Base-by-base conservation (phyloP, 306 rosid genomes). In the Hippophae gyantsensis region DNA sequence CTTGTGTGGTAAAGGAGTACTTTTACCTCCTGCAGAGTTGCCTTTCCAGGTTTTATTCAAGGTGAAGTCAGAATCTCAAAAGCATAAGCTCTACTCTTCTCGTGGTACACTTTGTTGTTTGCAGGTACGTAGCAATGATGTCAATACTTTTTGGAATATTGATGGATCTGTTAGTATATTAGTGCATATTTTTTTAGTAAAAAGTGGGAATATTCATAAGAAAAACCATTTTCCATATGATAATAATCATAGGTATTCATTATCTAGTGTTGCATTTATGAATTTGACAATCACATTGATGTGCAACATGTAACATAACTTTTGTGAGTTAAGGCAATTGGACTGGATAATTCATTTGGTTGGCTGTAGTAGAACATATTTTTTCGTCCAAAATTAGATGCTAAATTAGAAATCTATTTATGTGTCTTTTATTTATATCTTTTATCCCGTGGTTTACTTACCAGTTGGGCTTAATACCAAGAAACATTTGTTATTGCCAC, bases 21-120 rank as follows among this genome's bases (percentile, higher is more conserved):
- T 13, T 57, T 54, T 58, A 2, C 62, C 68, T 46, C 67, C 72
- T 42, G 74, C 44, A 69, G 42, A 56, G 18, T 58, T 56, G 23
- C 45, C 66, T 38, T 61, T 51, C 12, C 51, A 42, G 48, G 50
- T 66, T 61, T 75, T 76, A 48, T 65, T 71, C 58, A 70, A 7
- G 25, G 52, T 54, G 26, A 72, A 69, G 54, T 65, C 73, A 13
- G 65, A 62, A 54, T 38, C 57, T 51, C 62, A 64, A 38, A 75
- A 56, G 43, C 79, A 70, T 32, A 49, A 42, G 63, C 13, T 38
- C 52, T 58, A 52, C 61, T 59, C 67, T 10, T 69, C 75, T 62
- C 84, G 83, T 48, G 65, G 74, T 73, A 75, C 77, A 7, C 74
- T 72, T 40, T 65, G 63, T 64, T 71, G 77, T 67, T 70, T 79